Conservation (phyloP, 805 yeast genomes). For the Wickerhamomyces canadensis region DNA sequence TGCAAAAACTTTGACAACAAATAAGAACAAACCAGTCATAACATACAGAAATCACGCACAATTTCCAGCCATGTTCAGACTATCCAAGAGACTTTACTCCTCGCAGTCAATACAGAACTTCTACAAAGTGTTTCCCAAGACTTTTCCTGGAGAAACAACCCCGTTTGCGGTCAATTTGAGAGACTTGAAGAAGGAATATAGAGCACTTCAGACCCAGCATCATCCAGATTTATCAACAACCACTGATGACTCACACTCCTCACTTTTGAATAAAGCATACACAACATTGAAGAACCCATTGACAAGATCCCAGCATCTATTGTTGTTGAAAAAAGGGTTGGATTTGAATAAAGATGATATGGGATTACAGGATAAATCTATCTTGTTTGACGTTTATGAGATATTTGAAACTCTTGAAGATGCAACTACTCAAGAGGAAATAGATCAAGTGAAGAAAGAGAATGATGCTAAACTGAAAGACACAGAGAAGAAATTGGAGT, state of each 20-base stretch:
- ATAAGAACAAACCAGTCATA: no score
- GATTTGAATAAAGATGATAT: conserved; percentile 61
- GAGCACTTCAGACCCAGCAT: conserved; percentile 60
- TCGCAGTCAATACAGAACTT: conserved; percentile 26
- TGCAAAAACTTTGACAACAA: no score
- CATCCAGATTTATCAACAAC: conserved; percentile 69
- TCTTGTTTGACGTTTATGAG: conserved; percentile 74
- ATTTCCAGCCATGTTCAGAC: background rate
- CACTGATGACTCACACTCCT: conserved; percentile 26
- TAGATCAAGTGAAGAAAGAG: conserved; percentile 43
- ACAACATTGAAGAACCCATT: conserved; percentile 66
- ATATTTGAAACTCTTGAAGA: conserved; percentile 79
- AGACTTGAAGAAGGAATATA: conserved; percentile 65
- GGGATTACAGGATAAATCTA: conserved; percentile 40
- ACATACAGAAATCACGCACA: background rate
- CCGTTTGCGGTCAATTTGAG: conserved; percentile 57
- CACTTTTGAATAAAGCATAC: conserved; percentile 73
- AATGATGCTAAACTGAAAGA: conserved; percentile 51
- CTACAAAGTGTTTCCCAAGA: conserved; percentile 68
- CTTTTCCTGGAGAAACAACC: conserved; percentile 64
- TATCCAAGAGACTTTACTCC: conserved; percentile 8
- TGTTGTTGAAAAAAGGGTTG: conserved; percentile 34
- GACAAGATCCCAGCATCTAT: conserved; percentile 56
- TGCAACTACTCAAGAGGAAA: conserved; percentile 53
- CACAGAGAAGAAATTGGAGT: conserved; percentile 39